A percentile compares a stretch with the other conserved stretches of the same genome.
Evolutionary conservation across 345 rosid genomes (phyloP).

Genomic region (Iberis pinnata): DNA sequence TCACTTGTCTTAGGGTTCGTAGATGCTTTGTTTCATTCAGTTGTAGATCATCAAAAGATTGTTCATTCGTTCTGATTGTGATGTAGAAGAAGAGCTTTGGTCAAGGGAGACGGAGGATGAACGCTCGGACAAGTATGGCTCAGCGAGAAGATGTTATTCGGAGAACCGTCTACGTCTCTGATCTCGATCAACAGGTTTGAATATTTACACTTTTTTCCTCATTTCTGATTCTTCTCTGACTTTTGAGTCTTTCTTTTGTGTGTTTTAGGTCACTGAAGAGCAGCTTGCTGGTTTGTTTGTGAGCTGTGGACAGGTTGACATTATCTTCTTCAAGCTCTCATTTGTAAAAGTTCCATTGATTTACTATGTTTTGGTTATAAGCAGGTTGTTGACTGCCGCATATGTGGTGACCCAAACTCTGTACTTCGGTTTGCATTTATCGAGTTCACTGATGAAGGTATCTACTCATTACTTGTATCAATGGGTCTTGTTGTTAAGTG

Average conservation of each 20-base stretch:
- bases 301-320: slow-evolving; percentile 67
- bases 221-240: not conserved
- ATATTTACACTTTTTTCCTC: not conserved
- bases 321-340: slow-evolving; percentile 15
- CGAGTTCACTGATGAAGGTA: slow-evolving; percentile 93
- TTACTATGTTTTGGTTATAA: slow-evolving; percentile 14
- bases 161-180: slow-evolving; percentile 88
- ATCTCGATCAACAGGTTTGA: slow-evolving; percentile 81
- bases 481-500: slow-evolving; percentile 5
- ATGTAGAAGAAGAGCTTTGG: slow-evolving; percentile 57
- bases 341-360: not conserved
- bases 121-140: slow-evolving; percentile 76
- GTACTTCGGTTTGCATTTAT: slow-evolving; percentile 90
- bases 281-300: slow-evolving; percentile 90
- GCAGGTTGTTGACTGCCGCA: slow-evolving; percentile 93
- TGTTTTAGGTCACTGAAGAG: slow-evolving; percentile 79
- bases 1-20: not conserved
- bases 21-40: not conserved
- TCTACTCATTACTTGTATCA: not conserved
- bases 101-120: slow-evolving; percentile 70
- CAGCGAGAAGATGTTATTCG: slow-evolving; percentile 80
- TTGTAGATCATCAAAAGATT: slow-evolving; percentile 11
- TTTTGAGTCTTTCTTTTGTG: slow-evolving; percentile 13
- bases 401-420: slow-evolving; percentile 93
- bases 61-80: slow-evolving; percentile 13